phyloP scores from a whole-genome alignment of 768 basidiomycete species.

The Tulasnella sp. region DNA sequence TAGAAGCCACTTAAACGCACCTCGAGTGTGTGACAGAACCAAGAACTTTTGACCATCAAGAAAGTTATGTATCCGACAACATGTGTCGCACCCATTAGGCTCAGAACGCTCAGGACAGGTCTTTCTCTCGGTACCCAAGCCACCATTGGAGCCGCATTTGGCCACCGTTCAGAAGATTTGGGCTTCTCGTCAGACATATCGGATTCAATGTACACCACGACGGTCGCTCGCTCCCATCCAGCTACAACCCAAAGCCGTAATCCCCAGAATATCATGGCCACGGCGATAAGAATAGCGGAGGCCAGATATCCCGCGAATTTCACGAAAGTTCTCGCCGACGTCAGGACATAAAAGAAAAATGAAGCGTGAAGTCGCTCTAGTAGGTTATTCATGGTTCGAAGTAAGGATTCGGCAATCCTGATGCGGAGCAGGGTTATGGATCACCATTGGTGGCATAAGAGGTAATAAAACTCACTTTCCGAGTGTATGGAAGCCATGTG shows the following conservation, averaged over 20 bases:
- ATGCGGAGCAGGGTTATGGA: neutral
- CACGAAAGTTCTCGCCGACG: slow-evolving; percentile 52
- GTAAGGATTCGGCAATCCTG: slow-evolving; percentile 74
- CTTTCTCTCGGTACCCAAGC: slow-evolving; percentile 9
- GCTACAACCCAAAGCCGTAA: slow-evolving; percentile 57
- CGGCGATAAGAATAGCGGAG: slow-evolving; percentile 68
- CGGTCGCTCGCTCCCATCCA: slow-evolving; percentile 34
- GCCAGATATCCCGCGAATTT: slow-evolving; percentile 89
- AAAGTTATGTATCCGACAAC: neutral
- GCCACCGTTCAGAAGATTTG: slow-evolving; percentile 24
- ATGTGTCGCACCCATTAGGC: slow-evolving; percentile 13
- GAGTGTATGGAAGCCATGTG: slow-evolving; percentile 89
- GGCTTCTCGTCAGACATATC: slow-evolving; percentile 19
- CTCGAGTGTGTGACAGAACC: neutral
- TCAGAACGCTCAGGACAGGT: slow-evolving; percentile 16
- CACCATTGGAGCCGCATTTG: neutral
- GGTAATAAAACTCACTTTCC: slow-evolving; percentile 54
- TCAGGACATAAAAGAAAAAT: slow-evolving; percentile 88
- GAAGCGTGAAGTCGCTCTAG: slow-evolving; percentile 94
- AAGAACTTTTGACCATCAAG: slow-evolving; percentile 7
- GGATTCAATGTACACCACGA: neutral
- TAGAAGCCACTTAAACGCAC: neutral
- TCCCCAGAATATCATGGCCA: slow-evolving; percentile 76
- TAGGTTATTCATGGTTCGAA: slow-evolving; percentile 86
- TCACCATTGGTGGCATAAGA: neutral